phyloP scores from a whole-genome alignment of 2,329 filamentous ascomycete genomes.

The Colletotrichum simmondsii region DNA sequence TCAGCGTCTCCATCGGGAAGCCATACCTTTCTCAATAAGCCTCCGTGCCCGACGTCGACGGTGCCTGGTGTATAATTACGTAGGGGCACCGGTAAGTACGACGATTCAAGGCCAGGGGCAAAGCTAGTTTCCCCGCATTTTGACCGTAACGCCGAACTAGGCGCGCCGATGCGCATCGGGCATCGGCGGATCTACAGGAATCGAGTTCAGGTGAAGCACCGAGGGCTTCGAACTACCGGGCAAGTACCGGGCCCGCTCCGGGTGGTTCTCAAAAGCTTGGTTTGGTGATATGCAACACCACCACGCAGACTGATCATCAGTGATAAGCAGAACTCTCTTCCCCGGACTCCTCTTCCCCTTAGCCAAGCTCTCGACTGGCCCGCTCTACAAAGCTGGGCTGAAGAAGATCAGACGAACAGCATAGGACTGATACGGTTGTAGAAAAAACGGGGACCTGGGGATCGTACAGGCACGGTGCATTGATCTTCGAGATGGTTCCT shows the following conservation, averaged over 20 bases:
- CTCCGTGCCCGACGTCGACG: not conserved
- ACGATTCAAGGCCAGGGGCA: not conserved
- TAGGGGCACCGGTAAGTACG: not conserved
- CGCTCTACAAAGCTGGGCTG: not conserved
- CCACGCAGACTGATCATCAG: not conserved
- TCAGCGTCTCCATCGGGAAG: slow-evolving; percentile 7
- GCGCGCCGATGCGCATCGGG: slow-evolving; percentile 15
- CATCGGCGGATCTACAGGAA: slow-evolving; percentile 29
- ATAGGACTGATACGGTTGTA: not conserved
- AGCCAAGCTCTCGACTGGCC: not conserved
- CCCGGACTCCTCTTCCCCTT: not conserved
- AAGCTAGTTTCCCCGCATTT: slow-evolving; percentile 9
- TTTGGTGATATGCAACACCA: not conserved
- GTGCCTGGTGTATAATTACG: slow-evolving; percentile 6
- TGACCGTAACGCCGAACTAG: not conserved
- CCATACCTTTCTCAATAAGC: not conserved
- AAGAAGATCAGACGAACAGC: not conserved
- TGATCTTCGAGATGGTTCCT: not conserved
- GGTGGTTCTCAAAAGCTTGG: slow-evolving; percentile 10
- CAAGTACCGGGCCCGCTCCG: not conserved
- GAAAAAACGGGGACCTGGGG: not conserved
- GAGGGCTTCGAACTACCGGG: slow-evolving; percentile 1
- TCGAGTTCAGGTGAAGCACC: not conserved
- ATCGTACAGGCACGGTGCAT: not conserved
- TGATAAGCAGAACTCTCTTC: not conserved